Evolutionary conservation across 257 asterid species (phyloP).

Genomic region (Thymus mandschuricus): DNA sequence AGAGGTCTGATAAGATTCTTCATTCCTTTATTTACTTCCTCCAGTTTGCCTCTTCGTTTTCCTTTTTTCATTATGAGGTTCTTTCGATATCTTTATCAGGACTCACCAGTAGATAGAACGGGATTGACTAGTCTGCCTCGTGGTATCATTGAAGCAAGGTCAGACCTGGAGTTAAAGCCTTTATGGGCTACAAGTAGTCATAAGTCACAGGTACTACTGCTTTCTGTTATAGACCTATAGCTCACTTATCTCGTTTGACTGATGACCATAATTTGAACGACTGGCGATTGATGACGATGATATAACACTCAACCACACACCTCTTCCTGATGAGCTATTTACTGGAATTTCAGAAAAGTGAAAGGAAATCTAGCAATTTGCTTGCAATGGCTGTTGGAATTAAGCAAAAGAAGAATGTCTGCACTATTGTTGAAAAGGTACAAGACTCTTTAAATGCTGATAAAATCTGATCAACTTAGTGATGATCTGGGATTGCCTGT

Average conservation of each 20-base stretch:
- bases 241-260: neutral
- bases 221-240: neutral
- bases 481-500: conserved; percentile 20
- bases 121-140: conserved; percentile 69
- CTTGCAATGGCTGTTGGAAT: conserved; percentile 96
- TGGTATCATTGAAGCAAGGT: conserved; percentile 70
- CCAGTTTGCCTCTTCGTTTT: neutral
- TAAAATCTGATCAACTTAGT: conserved; percentile 8
- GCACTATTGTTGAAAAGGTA: conserved; percentile 77
- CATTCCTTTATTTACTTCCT: neutral
- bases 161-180: conserved; percentile 96
- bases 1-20: neutral
- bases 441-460: conserved; percentile 13
- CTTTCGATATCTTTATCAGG: conserved; percentile 46
- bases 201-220: conserved; percentile 57
- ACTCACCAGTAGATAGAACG: conserved; percentile 37
- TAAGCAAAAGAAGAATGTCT: conserved; percentile 78
- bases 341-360: conserved; percentile 52
- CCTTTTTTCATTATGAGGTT: neutral
- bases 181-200: conserved; percentile 72
- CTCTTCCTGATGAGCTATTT: neutral
- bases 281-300: neutral
- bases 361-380: conserved; percentile 50
- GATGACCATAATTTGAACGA: conserved; percentile 1
- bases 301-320: neutral